Base-by-base conservation (phyloP, 768 basidiomycete species). In the Leccinum disarticulatum region DNA sequence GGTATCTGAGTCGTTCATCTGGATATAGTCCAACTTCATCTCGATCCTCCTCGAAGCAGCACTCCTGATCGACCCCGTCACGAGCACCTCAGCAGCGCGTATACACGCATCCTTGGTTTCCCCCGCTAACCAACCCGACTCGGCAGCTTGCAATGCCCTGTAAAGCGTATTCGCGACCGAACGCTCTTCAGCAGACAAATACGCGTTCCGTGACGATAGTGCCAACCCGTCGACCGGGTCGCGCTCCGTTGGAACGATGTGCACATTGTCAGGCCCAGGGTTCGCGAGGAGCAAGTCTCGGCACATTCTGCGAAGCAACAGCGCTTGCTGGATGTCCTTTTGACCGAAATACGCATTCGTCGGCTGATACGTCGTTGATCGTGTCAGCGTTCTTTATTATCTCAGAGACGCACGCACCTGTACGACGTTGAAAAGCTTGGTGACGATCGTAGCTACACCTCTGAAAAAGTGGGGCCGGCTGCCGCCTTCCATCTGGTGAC, bases 281-380 rank as follows among this genome's bases (percentile, higher is more conserved):
- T 91, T 81, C 6, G 88, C 77, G n/a, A 94, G 73, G 10, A 96
- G 83, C 6, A 97, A 79, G 72, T 99, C 97, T 30, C 81, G 77
- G 55, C 82, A 81, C 74, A 98, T 78, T 4, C 87, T 84, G 35
- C 89, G 87, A 33, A 98, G 79, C 49, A 99, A 76, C 15, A 98
- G 77, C 0, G 91, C 93, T 71, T 99, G 97, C 70, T 99, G 97
- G 56, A 99, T 97, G 71, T 98, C 96, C 71, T 98, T 98, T 74
- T 98, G 95, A 1, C 97, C 96, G 62, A 99, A 97, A 73, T 98
- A 98, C 22, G 91, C 87, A 63, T 87, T 85, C 49, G 91, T 91
- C 6, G 96, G 96, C 94, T 72, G 33, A 38, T 22, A 19, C 10
- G 41, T 11, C n/a, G 10, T 19, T 19, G 19, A 49, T 28, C 19